Percentiles rank a stretch among this genome's conserved stretches.
phyloP scores from a whole-genome alignment of 78 protist species.

The Creolimax fragrantissima region DNA sequence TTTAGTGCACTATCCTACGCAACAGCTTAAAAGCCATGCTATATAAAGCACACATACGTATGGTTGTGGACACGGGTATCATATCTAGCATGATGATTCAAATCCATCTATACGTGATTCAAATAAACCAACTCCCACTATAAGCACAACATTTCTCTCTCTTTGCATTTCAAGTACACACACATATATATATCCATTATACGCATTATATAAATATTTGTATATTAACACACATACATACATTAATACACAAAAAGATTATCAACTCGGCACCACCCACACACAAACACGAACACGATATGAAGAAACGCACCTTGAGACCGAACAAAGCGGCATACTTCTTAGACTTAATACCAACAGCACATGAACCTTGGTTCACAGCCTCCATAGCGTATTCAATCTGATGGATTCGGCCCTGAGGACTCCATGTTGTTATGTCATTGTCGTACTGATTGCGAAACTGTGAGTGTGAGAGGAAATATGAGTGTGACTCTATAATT shows the following conservation, averaged over 20 bases:
- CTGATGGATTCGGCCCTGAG: conserved; percentile 86
- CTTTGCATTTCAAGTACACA: not conserved
- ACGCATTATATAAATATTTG: not conserved
- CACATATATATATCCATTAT: not conserved
- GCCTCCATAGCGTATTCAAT: conserved; percentile 97
- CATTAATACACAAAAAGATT: too few species aligned
- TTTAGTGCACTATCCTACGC: too few species aligned
- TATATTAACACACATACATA: not conserved
- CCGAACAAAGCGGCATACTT: conserved; percentile 70
- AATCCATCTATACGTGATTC: too few species aligned
- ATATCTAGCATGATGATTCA: too few species aligned
- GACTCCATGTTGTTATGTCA: conserved; percentile 40
- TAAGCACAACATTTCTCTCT: too few species aligned
- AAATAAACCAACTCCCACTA: too few species aligned
- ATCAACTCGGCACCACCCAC: not conserved
- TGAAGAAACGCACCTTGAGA: conserved; percentile 42
- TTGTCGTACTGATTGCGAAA: conserved; percentile 38
- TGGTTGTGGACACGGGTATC: too few species aligned
- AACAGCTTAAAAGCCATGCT: too few species aligned
- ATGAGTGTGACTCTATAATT: not conserved
- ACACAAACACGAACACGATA: not conserved
- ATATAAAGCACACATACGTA: too few species aligned
- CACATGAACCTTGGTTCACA: conserved; percentile 76
- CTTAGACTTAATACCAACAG: conserved; percentile 43
- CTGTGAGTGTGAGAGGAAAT: not conserved